These are phyloP conservation scores for Fraxinus latifolia DNA, from an alignment of 305 asterid genomes.

Conservation along the genomic window DNA sequence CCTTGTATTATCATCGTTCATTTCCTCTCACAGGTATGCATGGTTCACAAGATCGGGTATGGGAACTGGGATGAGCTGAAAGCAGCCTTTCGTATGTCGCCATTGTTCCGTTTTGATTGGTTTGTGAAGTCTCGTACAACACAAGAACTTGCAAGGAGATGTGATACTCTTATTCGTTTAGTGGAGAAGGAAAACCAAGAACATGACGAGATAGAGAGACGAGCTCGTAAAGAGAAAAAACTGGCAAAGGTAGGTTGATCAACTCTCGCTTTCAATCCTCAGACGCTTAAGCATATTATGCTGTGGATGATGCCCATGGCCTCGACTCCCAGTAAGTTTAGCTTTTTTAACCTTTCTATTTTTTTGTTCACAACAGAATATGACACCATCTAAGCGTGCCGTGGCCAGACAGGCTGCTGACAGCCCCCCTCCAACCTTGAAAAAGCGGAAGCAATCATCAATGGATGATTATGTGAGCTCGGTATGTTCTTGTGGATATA, in stretches of 20 bases:
- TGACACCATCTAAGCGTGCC: constrained; percentile 76
- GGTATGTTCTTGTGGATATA: constrained; percentile 38
- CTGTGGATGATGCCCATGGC: neutral
- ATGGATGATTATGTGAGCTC: constrained; percentile 83
- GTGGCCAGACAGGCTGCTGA: constrained; percentile 70
- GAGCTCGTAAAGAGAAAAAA: constrained; percentile 97
- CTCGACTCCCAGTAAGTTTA: neutral
- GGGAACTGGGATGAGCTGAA: constrained; percentile 99
- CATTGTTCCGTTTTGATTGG: constrained; percentile 97
- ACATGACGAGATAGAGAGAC: constrained; percentile 91
- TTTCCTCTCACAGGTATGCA: constrained; percentile 62
- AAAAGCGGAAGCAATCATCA: constrained; percentile 68
- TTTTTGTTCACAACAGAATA: constrained; percentile 32
- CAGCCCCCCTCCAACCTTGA: constrained; percentile 64
- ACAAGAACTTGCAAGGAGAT: constrained; percentile 98
- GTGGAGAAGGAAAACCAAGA: constrained; percentile 97
- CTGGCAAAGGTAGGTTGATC: constrained; percentile 63
- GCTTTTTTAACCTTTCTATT: neutral
- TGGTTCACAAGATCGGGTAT: constrained; percentile 97
- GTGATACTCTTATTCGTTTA: constrained; percentile 86
- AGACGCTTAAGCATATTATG: neutral
- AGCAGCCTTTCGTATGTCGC: constrained; percentile 94
- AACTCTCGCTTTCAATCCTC: neutral
- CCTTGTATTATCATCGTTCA: neutral
- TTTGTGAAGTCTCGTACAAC: constrained; percentile 98